phyloP scores from a whole-genome alignment of 768 basidiomycete genomes.

The Cystofilobasidium macerans region DNA sequence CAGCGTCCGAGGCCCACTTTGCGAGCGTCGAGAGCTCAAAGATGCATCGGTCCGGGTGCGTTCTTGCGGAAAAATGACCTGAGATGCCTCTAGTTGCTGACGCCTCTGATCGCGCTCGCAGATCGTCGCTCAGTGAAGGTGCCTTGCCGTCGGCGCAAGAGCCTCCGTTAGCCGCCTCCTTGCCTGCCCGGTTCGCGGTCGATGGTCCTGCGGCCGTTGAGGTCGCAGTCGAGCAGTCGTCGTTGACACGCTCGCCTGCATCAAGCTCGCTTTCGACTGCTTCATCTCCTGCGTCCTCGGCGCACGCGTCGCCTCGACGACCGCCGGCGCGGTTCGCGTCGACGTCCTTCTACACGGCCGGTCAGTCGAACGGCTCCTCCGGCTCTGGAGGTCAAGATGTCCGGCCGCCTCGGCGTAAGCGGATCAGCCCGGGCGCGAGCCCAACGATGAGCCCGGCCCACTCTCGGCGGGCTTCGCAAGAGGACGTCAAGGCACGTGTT shows the following conservation, averaged over 20 bases:
- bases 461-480: not conserved
- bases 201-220: not conserved
- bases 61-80: not conserved
- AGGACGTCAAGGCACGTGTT: not conserved
- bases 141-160: too few species aligned
- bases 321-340: not conserved
- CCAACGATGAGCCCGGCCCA: not conserved
- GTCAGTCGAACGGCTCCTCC: not conserved
- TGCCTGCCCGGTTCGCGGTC: too few species aligned
- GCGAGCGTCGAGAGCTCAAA: not conserved
- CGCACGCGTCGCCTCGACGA: not conserved
- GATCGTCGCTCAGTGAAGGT: too few species aligned
- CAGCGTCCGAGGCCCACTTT: not conserved
- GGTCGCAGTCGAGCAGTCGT: not conserved
- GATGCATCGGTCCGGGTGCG: not conserved
- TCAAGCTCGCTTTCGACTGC: not conserved
- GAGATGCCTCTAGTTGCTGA: too few species aligned
- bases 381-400: slow-evolving; percentile 13
- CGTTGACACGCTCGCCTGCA: not conserved
- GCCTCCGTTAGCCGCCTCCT: too few species aligned
- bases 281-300: not conserved
- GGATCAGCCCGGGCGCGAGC: not conserved
- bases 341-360: not conserved
- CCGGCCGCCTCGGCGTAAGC: slow-evolving; percentile 13
- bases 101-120: too few species aligned